These are phyloP conservation scores for Penicillium sclerotiorum DNA, from an alignment of 2,329 filamentous ascomycete genomes.

Conservation along the genomic window DNA sequence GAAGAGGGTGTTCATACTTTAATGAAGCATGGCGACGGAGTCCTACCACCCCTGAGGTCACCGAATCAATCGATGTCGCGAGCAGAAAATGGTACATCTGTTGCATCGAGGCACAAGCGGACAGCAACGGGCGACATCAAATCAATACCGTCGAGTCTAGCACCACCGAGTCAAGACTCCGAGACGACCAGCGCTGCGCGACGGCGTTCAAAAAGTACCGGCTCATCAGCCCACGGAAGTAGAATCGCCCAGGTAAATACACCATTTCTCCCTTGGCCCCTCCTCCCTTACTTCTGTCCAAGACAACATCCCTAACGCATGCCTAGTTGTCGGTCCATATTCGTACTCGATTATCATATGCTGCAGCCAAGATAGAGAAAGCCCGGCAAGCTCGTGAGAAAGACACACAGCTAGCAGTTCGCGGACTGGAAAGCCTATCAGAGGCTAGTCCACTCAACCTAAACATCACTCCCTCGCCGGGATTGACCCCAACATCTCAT, in stretches of 20 bases:
- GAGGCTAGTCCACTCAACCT: conserved; percentile 56
- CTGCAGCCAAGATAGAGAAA: conserved; percentile 89
- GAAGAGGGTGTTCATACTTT: conserved; percentile 9
- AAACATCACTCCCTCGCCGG: conserved; percentile 44
- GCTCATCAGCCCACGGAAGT: conserved; percentile 67
- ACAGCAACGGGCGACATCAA: conserved; percentile 77
- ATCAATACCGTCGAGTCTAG: conserved; percentile 33
- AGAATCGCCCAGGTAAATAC: conserved; percentile 75
- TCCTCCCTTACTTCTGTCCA: no score
- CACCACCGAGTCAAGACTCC: conserved; percentile 22
- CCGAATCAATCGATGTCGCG: conserved; percentile 4
- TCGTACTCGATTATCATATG: conserved; percentile 83
- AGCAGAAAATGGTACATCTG: conserved; percentile 8
- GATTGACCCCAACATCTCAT: conserved; percentile 18
- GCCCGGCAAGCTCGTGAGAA: conserved; percentile 76
- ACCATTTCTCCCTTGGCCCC: neutral
- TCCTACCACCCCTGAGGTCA: conserved; percentile 14
- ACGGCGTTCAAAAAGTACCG: conserved; percentile 72
- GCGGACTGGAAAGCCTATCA: conserved; percentile 15
- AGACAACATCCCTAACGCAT: no score
- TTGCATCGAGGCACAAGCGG: conserved; percentile 63
- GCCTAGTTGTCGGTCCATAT: conserved; percentile 74
- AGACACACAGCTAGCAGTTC: conserved; percentile 14
- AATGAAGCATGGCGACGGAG: conserved; percentile 19
- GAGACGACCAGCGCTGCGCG: conserved; percentile 34